Evolutionary conservation across 768 basidiomycete species (phyloP), one percentile per base, ranked within the genome.

Genomic region (Russula sp.): DNA sequence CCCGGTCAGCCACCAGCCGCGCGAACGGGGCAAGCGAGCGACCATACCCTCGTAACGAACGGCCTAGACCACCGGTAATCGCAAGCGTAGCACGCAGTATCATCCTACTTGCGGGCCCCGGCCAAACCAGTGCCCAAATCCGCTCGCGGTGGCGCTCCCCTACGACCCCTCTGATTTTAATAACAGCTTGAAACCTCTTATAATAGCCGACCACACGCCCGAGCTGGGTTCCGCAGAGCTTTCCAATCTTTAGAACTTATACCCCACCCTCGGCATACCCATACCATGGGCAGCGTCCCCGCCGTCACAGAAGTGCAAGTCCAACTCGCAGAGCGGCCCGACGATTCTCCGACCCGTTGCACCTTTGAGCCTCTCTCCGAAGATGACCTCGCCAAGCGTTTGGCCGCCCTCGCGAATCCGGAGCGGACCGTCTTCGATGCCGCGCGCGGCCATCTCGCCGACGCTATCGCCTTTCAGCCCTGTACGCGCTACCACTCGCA

Each of bases 381-480:
- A 25, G 14, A 22, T 42, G 66, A 66, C 54, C 16, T 66, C 42
- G n/a, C 10, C 32, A 51, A 47, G 7, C 64, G 60, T 25, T 57
- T 66, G 7, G 25, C 59, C 1, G 22, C 59, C 20, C 60, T 65
- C 49, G 65, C 66, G 35, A 46, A 41, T 3, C 66, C 66, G 7
- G 36, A 66, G 41, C 46, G 59, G 29, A 61, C 57, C 20, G 49
- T 66, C 6, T 66, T 66, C 35, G 64, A 66, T 14, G 41, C 55
- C 13, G 43, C 53, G n/a, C 56, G 56, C n/a, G 64, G 66, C 34
- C 67, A 63, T 22, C 64, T 65, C 14, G 77, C 74, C 18, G 78
- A 80, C 59, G 73, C 68, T 52, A 69, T 80, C 60, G 72, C 75
- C 0, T 79, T 80, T 62, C 79, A 80, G 62, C 79, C 78, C 0